Evolutionary conservation across 176 grass and related monocot species (phyloP), one percentile per base, ranked within the genome.

Genomic region (Lolium perenne): DNA sequence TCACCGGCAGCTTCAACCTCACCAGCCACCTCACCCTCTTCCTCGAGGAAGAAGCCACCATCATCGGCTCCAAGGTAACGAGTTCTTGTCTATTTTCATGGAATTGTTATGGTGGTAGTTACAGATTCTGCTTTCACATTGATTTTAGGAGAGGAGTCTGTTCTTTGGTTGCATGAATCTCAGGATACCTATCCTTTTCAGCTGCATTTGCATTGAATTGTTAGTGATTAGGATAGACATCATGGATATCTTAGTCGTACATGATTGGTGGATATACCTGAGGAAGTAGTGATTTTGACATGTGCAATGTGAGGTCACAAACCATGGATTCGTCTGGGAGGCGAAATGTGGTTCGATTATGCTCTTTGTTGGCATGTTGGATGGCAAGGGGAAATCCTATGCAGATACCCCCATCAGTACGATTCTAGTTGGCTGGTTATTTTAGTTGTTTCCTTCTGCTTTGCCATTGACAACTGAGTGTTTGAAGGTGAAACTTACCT

Each of bases 1-100:
- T 98, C 77, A 98, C 93, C 26, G 93, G 95, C 84, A 98, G 95
- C 87, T 95, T 98, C 89, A 98, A 98, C 75, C 80, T 98, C 72
- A 98, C 91, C 18, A 98, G 93, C 60, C 93, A 95, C 77, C 68
- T 98, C 46, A 98, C 95, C 5, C 81, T 98, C 77, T 98, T 92
- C 85, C 85, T 98, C 81, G 95, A 98, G 87, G 56, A 87, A 87
- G 93, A 76, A 2, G 95, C 95, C 2, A 80, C 85, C 47, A 94
- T 98, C 71, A 66, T 98, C 45, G 95, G 89, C 70, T 17, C 85
- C 17, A 67, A 95, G 95, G 95, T 95, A 62, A 78, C 11, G 17
- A 22, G 7, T 41, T 55, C 68, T 69, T 22, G 53, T 66, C 80
- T 55, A 17, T 55, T 79, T 80, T 67, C 77, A 65, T 69, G 35